These are phyloP conservation scores for Areca catechu DNA, from an alignment of 176 grass and related monocot species.

Conservation along the genomic window DNA sequence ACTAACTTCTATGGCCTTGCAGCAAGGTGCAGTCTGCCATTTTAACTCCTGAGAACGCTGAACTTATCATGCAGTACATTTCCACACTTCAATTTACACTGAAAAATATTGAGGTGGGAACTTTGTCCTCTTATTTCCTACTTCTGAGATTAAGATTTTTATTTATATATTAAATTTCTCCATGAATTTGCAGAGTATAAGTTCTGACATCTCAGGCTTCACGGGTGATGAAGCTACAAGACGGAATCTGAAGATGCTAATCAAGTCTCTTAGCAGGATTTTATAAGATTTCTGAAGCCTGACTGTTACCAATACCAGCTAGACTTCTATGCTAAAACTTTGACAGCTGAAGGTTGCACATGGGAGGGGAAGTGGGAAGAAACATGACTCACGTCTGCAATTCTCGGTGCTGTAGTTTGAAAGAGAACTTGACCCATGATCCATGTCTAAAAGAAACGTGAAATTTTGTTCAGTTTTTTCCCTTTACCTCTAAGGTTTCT, in stretches of 20 bases:
- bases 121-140: neutral
- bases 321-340: too few species aligned
- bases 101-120: slow-evolving; percentile 82
- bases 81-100: slow-evolving; percentile 88
- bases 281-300: slow-evolving; percentile 35
- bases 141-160: slow-evolving; percentile 1
- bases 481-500: too few species aligned
- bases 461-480: too few species aligned
- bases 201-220: slow-evolving; percentile 89
- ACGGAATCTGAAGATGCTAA: slow-evolving; percentile 73
- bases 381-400: too few species aligned
- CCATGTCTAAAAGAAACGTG: too few species aligned
- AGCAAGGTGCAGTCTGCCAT: slow-evolving; percentile 74
- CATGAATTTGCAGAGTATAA: slow-evolving; percentile 62
- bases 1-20: slow-evolving; percentile 15
- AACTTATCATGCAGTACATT: slow-evolving; percentile 80
- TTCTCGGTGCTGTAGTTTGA: too few species aligned
- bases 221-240: slow-evolving; percentile 75
- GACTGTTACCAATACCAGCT: neutral
- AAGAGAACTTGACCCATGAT: too few species aligned
- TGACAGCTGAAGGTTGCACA: too few species aligned
- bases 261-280: slow-evolving; percentile 90
- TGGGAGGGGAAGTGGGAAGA: too few species aligned
- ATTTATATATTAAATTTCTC: neutral
- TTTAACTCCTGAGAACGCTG: slow-evolving; percentile 70